Conservation (phyloP, 345 rosid species). For the Moricandia moricandioides region DNA sequence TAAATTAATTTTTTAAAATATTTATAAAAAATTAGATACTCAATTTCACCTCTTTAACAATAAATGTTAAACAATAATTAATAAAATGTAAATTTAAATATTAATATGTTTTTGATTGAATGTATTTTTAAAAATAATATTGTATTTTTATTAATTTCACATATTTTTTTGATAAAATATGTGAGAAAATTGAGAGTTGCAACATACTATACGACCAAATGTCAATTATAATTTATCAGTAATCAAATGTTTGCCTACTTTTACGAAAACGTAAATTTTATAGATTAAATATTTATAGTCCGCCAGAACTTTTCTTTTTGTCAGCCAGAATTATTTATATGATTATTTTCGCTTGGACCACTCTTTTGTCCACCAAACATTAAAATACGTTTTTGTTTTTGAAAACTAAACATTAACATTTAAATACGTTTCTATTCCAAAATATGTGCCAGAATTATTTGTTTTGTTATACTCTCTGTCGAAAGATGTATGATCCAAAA, state of each 20-base stretch:
- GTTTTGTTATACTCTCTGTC: neutral
- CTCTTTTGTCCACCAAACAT: neutral
- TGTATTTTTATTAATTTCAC: no score
- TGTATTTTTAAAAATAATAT: no score
- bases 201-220: neutral
- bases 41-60: no score
- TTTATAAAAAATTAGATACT: no score
- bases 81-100: no score
- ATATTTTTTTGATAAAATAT: neutral
- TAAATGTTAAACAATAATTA: no score
- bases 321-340: no score
- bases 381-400: neutral
- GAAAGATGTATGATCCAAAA: neutral
- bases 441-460: neutral
- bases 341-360: neutral
- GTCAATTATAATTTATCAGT: neutral
- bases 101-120: no score
- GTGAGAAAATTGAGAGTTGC: neutral
- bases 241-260: neutral
- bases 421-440: neutral
- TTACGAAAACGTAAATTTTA: neutral
- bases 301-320: no score
- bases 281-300: neutral
- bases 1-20: no score
- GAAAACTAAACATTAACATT: no score